Evolutionary conservation across 2,329 filamentous ascomycete genomes (phyloP), one percentile per base, ranked within the genome.

Genomic region (Penicillium fuscoglaucum): DNA sequence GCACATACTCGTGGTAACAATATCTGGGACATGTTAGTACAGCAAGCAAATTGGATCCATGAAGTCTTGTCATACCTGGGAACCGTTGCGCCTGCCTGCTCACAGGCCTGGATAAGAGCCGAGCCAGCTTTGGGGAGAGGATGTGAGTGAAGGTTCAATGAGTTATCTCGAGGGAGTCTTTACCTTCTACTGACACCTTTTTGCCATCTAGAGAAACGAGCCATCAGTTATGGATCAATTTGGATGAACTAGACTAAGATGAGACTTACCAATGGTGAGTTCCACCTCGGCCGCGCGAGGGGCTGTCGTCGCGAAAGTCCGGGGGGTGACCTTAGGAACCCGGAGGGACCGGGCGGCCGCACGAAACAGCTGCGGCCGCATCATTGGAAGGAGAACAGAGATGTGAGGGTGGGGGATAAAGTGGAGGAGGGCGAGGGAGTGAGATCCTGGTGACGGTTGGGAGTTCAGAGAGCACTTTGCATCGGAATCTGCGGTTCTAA

Each of bases 171-270:
- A 39, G 33, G 52, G 9, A 17, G 31, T 37, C 54, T 66, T 65
- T 88, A 96, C 92, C 91, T 90, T 97, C 92, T 77, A 99, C 92
- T 63, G 92, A 96, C 57, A 99, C 89, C 81, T 97, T 96, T 84
- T 96, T 96, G 75, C 93, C 95, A 86, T 99, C 93, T 93, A 74
- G 45, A 67, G 62, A 62, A 66, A 58, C 26, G 40, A 24, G 63
- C 28, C 39, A 70, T 80, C 69, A 79, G 49, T 75, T 63, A 55
- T 43, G 7, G 52, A 45, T 78, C 81, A 82, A 72, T 87, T 93
- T 77, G 91, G 83, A 83, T 92, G 19, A 13, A 44, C 9, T 28
- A 46, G 21, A 52, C 35, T 13, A 19, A 29, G 31, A 26, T 54
- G 53, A 47, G 55, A 79, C 86, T 73, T 80, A 96, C 91, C 91